phyloP scores from a whole-genome alignment of 1,284 basidiomycete species.

The Mycena sp. region DNA sequence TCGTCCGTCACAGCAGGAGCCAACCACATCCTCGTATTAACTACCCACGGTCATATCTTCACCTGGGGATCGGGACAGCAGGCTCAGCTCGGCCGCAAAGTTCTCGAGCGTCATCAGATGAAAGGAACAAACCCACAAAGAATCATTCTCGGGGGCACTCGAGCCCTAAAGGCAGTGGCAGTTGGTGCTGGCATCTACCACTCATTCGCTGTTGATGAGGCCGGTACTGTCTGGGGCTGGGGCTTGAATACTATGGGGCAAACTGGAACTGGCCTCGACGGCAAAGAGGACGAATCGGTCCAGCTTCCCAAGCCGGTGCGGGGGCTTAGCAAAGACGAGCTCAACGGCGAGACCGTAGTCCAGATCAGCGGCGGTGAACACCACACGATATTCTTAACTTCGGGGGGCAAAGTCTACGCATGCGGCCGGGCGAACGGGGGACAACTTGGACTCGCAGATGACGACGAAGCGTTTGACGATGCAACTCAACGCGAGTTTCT shows the following conservation, averaged over 20 bases:
- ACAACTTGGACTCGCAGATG: constrained; percentile 79
- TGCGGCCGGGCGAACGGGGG: constrained; percentile 83
- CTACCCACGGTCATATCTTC: constrained; percentile 85
- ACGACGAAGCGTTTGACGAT: constrained; percentile 64
- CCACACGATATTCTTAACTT: constrained; percentile 89
- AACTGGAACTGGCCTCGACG: constrained; percentile 54
- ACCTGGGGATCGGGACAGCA: constrained; percentile 91
- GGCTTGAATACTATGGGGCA: constrained; percentile 82
- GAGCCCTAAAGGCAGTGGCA: constrained; percentile 74
- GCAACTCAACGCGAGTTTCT: constrained; percentile 62
- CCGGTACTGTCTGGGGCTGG: constrained; percentile 90
- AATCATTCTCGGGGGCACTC: constrained; percentile 71
- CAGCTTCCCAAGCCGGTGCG: constrained; percentile 76
- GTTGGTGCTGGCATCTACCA: constrained; percentile 87
- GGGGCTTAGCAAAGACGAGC: constrained; percentile 70
- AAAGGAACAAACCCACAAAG: constrained; percentile 87
- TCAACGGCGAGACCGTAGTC: constrained; percentile 75
- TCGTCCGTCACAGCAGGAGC: constrained; percentile 81
- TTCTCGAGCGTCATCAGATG: constrained; percentile 85
- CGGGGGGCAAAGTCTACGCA: constrained; percentile 85
- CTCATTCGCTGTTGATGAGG: constrained; percentile 89
- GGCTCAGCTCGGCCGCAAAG: constrained; percentile 86
- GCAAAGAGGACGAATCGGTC: constrained; percentile 63
- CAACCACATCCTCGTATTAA: constrained; percentile 90
- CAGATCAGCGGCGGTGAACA: constrained; percentile 84